Evolutionary conservation across 1,284 basidiomycete species (phyloP).

Genomic region (Sanghuangporus baumii): DNA sequence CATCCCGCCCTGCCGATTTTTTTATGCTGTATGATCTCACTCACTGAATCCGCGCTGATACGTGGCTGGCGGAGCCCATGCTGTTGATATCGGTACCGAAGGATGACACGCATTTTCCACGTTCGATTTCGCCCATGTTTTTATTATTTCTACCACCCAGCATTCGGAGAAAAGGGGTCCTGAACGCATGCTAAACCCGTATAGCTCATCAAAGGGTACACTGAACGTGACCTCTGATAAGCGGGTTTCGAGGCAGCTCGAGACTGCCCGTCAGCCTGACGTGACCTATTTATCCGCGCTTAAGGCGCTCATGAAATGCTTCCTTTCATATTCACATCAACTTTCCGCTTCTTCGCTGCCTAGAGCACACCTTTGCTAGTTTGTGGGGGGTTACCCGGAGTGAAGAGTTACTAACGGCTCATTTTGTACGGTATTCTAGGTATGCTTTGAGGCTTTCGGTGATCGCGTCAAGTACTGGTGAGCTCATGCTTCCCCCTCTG

Average conservation of each 20-base stretch:
- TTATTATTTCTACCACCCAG: neutral
- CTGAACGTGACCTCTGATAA: neutral
- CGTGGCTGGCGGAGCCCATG: neutral
- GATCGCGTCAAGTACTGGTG: constrained; percentile 74
- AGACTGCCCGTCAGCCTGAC: neutral
- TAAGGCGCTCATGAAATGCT: neutral
- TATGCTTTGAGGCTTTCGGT: constrained; percentile 69
- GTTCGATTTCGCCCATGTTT: neutral
- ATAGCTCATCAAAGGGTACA: neutral
- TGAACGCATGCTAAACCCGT: neutral
- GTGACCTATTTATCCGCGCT: constrained; percentile 7
- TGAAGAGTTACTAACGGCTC: neutral
- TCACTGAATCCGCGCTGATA: neutral
- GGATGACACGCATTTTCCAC: neutral
- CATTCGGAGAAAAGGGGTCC: neutral
- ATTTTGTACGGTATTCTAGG: constrained; percentile 25
- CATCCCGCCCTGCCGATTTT: constrained; percentile 3
- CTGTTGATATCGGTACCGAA: neutral
- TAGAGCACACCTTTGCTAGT: neutral
- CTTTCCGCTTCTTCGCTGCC: neutral
- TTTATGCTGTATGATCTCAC: neutral
- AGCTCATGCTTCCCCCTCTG: constrained; percentile 13
- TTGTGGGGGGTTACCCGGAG: neutral
- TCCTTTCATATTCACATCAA: neutral
- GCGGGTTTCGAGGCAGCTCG: neutral